These are phyloP conservation scores for Hypoxylon trugodes DNA, from an alignment of 495 filamentous ascomycete species.

Conservation along the genomic window DNA sequence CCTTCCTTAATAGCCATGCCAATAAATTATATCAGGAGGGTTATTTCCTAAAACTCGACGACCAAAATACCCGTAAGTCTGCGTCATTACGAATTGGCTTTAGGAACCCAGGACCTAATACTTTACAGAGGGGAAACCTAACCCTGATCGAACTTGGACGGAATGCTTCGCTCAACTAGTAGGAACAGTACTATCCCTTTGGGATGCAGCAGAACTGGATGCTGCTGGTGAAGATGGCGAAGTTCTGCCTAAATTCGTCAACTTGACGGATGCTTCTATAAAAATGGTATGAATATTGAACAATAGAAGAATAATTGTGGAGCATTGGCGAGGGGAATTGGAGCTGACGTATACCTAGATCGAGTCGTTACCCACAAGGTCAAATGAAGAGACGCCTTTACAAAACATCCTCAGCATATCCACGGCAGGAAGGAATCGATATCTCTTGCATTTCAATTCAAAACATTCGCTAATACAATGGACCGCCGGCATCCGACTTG, in stretches of 20 bases:
- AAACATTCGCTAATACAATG: conserved; percentile 92
- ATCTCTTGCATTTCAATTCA: conserved; percentile 94
- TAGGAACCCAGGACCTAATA: conserved; percentile 33
- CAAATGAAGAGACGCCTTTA: conserved; percentile 75
- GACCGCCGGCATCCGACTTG: conserved; percentile 92
- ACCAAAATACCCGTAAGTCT: conserved; percentile 83
- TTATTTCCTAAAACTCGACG: conserved; percentile 95
- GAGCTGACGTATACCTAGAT: conserved; percentile 64
- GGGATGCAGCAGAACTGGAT: conserved; percentile 95
- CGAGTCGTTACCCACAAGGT: conserved; percentile 85
- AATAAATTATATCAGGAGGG: conserved; percentile 98
- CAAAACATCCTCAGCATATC: conserved; percentile 96
- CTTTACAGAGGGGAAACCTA: conserved; percentile 81
- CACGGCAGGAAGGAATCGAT: conserved; percentile 93
- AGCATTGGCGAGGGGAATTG: not conserved
- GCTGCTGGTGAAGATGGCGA: conserved; percentile 82
- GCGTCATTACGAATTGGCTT: not conserved
- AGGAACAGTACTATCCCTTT: conserved; percentile 91
- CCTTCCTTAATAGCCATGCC: conserved; percentile 89
- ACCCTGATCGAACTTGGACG: conserved; percentile 86
- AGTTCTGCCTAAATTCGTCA: conserved; percentile 93
- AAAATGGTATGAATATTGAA: conserved; percentile 76
- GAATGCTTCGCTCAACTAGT: conserved; percentile 98
- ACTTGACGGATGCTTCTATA: conserved; percentile 95
- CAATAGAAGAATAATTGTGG: not conserved